These are phyloP conservation scores for Agrocybe praecox DNA, from an alignment of 768 basidiomycete genomes.

Conservation along the genomic window DNA sequence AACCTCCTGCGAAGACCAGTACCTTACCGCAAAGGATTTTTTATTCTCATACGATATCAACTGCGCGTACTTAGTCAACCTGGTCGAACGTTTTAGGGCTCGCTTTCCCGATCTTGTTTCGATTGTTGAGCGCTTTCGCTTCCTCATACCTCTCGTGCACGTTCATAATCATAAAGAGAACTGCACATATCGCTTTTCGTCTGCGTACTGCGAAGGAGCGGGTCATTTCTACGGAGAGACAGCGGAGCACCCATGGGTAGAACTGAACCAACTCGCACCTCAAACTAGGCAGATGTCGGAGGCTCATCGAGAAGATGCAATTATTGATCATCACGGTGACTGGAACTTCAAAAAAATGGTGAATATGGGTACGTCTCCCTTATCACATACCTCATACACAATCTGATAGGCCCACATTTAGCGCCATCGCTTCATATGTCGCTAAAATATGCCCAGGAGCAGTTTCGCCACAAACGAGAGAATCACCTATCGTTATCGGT, in stretches of 20 bases:
- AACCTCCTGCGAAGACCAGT: background rate
- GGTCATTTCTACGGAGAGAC: conserved; percentile 31
- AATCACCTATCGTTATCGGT: background rate
- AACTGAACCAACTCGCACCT: conserved; percentile 19
- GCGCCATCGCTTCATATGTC: background rate
- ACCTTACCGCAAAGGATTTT: background rate
- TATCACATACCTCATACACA: too few species aligned
- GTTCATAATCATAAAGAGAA: conserved; percentile 26
- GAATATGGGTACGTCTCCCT: background rate
- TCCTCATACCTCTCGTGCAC: conserved; percentile 23
- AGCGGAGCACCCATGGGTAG: conserved; percentile 26
- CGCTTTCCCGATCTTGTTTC: conserved; percentile 8
- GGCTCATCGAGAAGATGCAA: conserved; percentile 27
- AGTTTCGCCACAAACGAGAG: background rate
- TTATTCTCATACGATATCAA: conserved; percentile 25
- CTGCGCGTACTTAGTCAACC: conserved; percentile 22
- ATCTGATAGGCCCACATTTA: too few species aligned
- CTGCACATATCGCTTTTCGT: conserved; percentile 17
- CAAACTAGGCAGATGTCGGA: conserved; percentile 27
- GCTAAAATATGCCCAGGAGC: background rate
- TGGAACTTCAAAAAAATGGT: conserved; percentile 26
- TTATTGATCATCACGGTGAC: conserved; percentile 16
- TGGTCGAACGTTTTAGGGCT: conserved; percentile 11
- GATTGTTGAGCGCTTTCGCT: conserved; percentile 2
- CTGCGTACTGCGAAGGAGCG: conserved; percentile 17